Evolutionary conservation across 1,284 basidiomycete species (phyloP).

Genomic region (Ceratobasidium sp.): DNA sequence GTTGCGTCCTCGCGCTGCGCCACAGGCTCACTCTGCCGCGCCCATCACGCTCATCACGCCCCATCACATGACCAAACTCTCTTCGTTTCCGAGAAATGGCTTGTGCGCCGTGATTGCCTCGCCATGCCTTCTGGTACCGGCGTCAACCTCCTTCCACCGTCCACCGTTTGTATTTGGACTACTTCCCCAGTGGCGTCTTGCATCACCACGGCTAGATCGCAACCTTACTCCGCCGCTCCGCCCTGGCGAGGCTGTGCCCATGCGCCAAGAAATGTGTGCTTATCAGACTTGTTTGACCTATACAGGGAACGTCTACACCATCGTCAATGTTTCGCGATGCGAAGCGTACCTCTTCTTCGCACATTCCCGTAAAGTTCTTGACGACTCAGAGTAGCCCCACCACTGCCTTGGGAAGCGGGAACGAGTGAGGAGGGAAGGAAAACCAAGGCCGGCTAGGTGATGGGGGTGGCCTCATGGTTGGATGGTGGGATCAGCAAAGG

Average conservation of each 20-base stretch:
- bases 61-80: neutral
- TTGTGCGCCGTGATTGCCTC: neutral
- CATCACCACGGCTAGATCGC: neutral
- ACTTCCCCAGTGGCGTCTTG: neutral
- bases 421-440: slow-evolving; percentile 12
- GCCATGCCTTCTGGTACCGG: neutral
- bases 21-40: neutral
- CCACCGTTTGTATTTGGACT: neutral
- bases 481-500: neutral
- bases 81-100: too few species aligned
- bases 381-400: slow-evolving; percentile 57
- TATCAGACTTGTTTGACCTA: slow-evolving; percentile 32
- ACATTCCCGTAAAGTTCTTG: slow-evolving; percentile 83
- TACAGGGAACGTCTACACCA: slow-evolving; percentile 89
- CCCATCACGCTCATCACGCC: too few species aligned
- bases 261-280: neutral
- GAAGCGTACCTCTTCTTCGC: slow-evolving; percentile 92
- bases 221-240: too few species aligned
- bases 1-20: too few species aligned
- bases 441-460: slow-evolving; percentile 22
- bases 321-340: slow-evolving; percentile 87
- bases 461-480: neutral
- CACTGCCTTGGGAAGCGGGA: slow-evolving; percentile 18
- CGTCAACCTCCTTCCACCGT: neutral
- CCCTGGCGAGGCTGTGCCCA: too few species aligned